These are phyloP conservation scores for Pulveroboletus sp. DNA, from an alignment of 768 basidiomycete species.

Conservation along the genomic window DNA sequence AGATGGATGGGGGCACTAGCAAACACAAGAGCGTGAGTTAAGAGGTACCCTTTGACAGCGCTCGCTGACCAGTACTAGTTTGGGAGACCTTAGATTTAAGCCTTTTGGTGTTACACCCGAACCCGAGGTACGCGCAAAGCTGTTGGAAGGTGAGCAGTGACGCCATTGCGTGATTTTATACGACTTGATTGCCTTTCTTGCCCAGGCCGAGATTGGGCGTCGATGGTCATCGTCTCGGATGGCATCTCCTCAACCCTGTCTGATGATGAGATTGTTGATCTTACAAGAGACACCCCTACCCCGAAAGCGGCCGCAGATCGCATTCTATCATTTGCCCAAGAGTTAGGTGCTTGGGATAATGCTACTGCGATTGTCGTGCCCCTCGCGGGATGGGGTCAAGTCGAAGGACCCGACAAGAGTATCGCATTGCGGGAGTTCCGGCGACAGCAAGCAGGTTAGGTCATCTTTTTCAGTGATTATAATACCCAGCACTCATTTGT, in stretches of 20 bases:
- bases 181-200: neutral
- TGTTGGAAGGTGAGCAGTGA: slow-evolving; percentile 59
- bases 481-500: slow-evolving; percentile 1
- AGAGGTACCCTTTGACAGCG: neutral
- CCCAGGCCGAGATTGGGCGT: slow-evolving; percentile 81
- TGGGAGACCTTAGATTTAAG: slow-evolving; percentile 88
- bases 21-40: slow-evolving; percentile 79
- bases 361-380: slow-evolving; percentile 88
- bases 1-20: slow-evolving; percentile 96
- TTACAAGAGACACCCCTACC: slow-evolving; percentile 64
- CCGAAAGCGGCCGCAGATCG: slow-evolving; percentile 79
- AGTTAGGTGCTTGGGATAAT: slow-evolving; percentile 82
- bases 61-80: slow-evolving; percentile 37
- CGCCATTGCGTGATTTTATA: neutral
- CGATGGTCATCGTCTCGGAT: slow-evolving; percentile 86
- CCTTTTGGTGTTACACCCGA: slow-evolving; percentile 90
- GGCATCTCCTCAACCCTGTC: slow-evolving; percentile 88
- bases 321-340: slow-evolving; percentile 83
- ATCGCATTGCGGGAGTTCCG: slow-evolving; percentile 80
- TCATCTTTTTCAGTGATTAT: neutral
- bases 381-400: slow-evolving; percentile 85
- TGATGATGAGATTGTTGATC: slow-evolving; percentile 91
- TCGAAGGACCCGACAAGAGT: slow-evolving; percentile 76
- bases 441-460: slow-evolving; percentile 55
- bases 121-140: slow-evolving; percentile 75